phyloP scores from a whole-genome alignment of 345 rosid genomes.

The Firmiana major region DNA sequence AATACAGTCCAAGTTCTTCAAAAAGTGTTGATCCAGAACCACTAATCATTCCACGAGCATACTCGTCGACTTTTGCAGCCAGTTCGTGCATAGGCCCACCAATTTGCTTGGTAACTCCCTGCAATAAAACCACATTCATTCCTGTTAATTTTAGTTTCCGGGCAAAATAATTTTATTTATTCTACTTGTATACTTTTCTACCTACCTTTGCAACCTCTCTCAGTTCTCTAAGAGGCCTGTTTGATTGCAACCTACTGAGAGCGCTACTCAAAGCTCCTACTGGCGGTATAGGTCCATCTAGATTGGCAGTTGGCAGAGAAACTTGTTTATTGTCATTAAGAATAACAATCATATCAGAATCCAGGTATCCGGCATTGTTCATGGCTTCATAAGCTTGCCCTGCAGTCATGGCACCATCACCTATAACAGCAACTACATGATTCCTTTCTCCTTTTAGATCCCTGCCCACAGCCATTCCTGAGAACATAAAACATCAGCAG shows the following conservation, averaged over 20 bases:
- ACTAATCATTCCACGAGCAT: constrained; percentile 97
- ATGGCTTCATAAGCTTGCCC: constrained; percentile 99
- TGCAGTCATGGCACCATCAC: constrained; percentile 99
- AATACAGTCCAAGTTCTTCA: constrained; percentile 94
- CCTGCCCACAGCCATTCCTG: constrained; percentile 97
- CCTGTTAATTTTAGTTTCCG: not conserved
- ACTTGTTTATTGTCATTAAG: constrained; percentile 99
- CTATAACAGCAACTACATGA: constrained; percentile 77
- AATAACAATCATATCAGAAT: constrained; percentile 93
- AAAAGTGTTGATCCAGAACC: constrained; percentile 93
- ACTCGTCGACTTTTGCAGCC: constrained; percentile 96
- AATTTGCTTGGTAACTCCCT: constrained; percentile 91
- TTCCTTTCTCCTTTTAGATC: constrained; percentile 77
- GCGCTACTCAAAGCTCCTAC: constrained; percentile 99
- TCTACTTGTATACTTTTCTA: not conserved
- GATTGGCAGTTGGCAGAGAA: constrained; percentile 85
- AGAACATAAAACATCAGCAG: constrained; percentile 13
- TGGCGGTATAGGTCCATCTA: constrained; percentile 93
- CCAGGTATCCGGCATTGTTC: constrained; percentile 97
- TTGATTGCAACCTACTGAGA: constrained; percentile 89
- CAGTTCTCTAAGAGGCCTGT: constrained; percentile 85
- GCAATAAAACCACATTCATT: constrained; percentile 21
- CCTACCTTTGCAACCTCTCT: constrained; percentile 97
- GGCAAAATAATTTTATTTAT: not conserved
- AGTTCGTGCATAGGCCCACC: constrained; percentile 92